Evolutionary conservation across 371 early-diverging fungal genomes (phyloP).

Genomic region (Coemansia sp.): DNA sequence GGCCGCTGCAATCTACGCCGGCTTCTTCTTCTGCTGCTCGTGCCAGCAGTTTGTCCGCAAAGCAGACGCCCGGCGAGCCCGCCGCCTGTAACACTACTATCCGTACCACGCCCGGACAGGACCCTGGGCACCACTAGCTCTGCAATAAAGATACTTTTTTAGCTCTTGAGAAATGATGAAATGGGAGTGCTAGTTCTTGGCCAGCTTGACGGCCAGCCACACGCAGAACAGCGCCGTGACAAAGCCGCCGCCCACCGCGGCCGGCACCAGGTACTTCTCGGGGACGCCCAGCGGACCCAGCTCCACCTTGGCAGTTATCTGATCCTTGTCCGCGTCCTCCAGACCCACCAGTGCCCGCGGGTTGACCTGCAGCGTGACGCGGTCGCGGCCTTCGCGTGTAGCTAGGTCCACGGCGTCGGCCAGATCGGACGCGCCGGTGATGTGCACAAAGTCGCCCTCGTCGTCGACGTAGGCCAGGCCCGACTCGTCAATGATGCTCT

Average conservation of each 20-base stretch:
- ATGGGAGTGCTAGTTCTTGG: conserved; percentile 42
- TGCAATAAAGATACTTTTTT: no score
- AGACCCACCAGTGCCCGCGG: conserved; percentile 28
- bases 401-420: conserved; percentile 81
- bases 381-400: conserved; percentile 68
- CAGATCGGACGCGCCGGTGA: conserved; percentile 77
- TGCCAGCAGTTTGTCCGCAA: conserved; percentile 56
- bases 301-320: neutral
- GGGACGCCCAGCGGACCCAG: conserved; percentile 48
- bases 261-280: conserved; percentile 47
- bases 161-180: neutral
- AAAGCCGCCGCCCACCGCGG: conserved; percentile 51
- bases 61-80: conserved; percentile 43
- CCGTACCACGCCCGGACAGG: no score
- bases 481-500: conserved; percentile 54
- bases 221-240: conserved; percentile 49
- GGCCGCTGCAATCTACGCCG: conserved; percentile 68
- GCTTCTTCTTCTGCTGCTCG: conserved; percentile 65
- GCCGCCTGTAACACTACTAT: conserved; percentile 23
- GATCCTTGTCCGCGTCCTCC: conserved; percentile 20
- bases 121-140: no score
- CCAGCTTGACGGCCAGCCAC: conserved; percentile 49
- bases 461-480: conserved; percentile 85
- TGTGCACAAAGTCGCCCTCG: conserved; percentile 82
- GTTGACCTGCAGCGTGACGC: conserved; percentile 67